Conservation (phyloP, 495 filamentous ascomycete genomes). For the Neurospora hispaniola region DNA sequence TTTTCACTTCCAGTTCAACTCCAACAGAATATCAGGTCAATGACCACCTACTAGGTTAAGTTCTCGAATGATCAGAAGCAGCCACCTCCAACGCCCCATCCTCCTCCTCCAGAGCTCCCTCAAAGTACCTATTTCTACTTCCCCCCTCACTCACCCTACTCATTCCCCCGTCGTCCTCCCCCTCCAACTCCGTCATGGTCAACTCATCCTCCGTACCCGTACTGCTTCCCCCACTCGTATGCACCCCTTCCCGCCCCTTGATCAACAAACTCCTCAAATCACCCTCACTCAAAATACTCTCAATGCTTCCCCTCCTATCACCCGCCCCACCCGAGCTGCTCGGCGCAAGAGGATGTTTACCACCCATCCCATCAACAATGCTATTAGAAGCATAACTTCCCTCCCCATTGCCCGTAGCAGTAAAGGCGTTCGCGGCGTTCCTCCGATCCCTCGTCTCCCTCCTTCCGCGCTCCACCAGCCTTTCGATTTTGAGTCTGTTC, state of each 20-base stretch:
- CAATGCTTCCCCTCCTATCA: slow-evolving; percentile 17
- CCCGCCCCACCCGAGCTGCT: background rate
- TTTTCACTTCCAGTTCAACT: background rate
- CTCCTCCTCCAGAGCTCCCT: background rate
- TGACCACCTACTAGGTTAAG: background rate
- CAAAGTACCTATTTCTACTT: background rate
- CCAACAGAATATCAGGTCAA: background rate
- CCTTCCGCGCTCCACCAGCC: slow-evolving; percentile 64
- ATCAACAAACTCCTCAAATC: slow-evolving; percentile 14
- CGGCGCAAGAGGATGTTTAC: background rate
- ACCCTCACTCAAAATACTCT: slow-evolving; percentile 19
- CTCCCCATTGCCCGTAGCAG: background rate
- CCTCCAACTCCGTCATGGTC: slow-evolving; percentile 12
- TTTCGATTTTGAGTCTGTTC: slow-evolving; percentile 77
- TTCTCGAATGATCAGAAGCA: background rate
- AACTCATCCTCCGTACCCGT: slow-evolving; percentile 14
- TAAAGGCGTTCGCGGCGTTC: background rate
- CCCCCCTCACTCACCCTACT: background rate
- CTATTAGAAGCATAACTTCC: background rate
- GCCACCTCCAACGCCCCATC: slow-evolving; percentile 1
- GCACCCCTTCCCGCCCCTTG: background rate
- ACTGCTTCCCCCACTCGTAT: background rate
- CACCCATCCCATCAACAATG: background rate
- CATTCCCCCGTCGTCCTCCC: background rate
- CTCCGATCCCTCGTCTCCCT: slow-evolving; percentile 45